Percentiles rank a stretch among this genome's conserved stretches.
Conservation (phyloP, 257 asterid genomes). For the Lycium barbarum region DNA sequence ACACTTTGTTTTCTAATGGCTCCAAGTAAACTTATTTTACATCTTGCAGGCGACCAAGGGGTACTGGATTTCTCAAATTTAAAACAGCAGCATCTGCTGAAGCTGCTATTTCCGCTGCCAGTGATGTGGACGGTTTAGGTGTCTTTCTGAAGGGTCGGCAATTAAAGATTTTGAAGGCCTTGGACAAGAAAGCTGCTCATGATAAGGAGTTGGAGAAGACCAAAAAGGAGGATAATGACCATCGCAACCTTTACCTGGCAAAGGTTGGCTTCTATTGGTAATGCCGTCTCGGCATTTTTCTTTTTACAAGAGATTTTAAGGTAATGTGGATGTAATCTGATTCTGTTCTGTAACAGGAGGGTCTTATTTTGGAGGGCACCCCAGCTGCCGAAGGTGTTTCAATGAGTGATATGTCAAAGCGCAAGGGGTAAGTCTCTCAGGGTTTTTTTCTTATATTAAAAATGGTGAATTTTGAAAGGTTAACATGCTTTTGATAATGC, state of each 20-base stretch:
- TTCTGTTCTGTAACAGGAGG: constrained; percentile 67
- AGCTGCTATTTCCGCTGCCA: constrained; percentile 82
- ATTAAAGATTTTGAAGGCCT: constrained; percentile 79
- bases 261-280: constrained; percentile 58
- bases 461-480: not conserved
- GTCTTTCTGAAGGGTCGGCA: constrained; percentile 80
- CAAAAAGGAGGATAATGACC: constrained; percentile 73
- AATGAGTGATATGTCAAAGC: constrained; percentile 76
- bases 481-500: not conserved
- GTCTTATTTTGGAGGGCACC: constrained; percentile 79
- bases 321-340: constrained; percentile 31
- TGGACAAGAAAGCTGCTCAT: constrained; percentile 83
- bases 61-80: constrained; percentile 98
- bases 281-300: constrained; percentile 23
- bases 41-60: constrained; percentile 83
- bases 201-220: constrained; percentile 80
- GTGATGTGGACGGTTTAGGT: constrained; percentile 61
- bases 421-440: constrained; percentile 67
- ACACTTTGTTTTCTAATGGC: constrained; percentile 20
- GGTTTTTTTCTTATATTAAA: not conserved
- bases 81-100: constrained; percentile 64
- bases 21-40: constrained; percentile 16
- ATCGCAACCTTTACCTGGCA: constrained; percentile 84
- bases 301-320: constrained; percentile 24
- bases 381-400: constrained; percentile 98